phyloP scores from a whole-genome alignment of 805 yeast genomes.

The Saccharomyces mikatae region DNA sequence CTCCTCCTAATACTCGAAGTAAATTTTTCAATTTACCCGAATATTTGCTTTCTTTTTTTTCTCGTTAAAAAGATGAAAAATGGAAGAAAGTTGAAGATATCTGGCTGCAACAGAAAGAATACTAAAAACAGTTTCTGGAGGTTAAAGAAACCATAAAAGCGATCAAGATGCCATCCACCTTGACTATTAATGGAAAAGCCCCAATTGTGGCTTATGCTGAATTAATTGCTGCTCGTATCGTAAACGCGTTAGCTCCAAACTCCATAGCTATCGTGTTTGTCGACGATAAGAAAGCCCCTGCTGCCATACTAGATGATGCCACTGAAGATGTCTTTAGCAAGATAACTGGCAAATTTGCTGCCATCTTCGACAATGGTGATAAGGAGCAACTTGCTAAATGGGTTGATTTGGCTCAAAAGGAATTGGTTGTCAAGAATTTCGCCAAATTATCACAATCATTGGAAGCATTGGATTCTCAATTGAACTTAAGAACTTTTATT shows the following conservation, averaged over 20 bases:
- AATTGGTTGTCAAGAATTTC: slow-evolving; percentile 77
- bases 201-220: slow-evolving; percentile 73
- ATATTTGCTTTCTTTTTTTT: not conserved
- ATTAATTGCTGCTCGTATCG: slow-evolving; percentile 68
- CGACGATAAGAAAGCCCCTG: slow-evolving; percentile 61
- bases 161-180: slow-evolving; percentile 33
- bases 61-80: not conserved
- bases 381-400: slow-evolving; percentile 45
- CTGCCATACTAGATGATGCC: slow-evolving; percentile 41
- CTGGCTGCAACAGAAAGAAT: not conserved
- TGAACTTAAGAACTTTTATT: slow-evolving; percentile 77
- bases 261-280: slow-evolving; percentile 55
- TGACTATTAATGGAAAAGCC: slow-evolving; percentile 80
- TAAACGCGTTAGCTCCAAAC: slow-evolving; percentile 45
- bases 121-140: not conserved
- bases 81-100: slow-evolving; percentile 5
- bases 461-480: slow-evolving; percentile 72
- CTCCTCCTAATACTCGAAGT: not conserved
- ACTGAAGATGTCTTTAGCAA: slow-evolving; percentile 39
- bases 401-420: slow-evolving; percentile 58
- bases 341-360: slow-evolving; percentile 48
- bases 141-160: slow-evolving; percentile 13
- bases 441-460: slow-evolving; percentile 70
- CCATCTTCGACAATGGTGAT: slow-evolving; percentile 26
- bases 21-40: not conserved